phyloP scores from a whole-genome alignment of 345 rosid genomes.

The Clarkia xantiana region DNA sequence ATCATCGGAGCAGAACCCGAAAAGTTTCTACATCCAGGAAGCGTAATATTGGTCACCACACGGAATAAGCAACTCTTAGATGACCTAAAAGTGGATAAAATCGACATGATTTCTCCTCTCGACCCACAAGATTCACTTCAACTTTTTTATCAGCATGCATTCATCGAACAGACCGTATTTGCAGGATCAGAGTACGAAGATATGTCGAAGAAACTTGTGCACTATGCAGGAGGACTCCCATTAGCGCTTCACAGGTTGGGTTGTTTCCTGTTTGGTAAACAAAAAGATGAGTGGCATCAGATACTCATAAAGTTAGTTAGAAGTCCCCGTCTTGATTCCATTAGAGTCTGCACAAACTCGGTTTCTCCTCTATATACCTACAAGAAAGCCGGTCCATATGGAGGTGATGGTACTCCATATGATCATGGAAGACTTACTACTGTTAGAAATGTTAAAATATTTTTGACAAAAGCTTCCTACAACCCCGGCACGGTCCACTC shows the following conservation, averaged over 20 bases:
- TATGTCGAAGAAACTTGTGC: not conserved
- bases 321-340: not conserved
- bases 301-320: conserved; percentile 4
- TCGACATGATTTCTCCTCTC: not conserved
- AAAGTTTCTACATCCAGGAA: not conserved
- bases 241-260: not conserved
- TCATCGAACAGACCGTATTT: not conserved
- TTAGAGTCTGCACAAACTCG: not conserved
- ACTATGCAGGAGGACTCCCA: not conserved
- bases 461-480: too few species aligned
- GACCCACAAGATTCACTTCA: not conserved
- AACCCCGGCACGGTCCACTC: too few species aligned
- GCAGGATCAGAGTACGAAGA: not conserved
- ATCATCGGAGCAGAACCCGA: not conserved
- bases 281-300: not conserved
- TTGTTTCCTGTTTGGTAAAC: not conserved
- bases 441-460: not conserved
- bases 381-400: not conserved
- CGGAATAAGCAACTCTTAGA: not conserved
- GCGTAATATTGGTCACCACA: conserved; percentile 1
- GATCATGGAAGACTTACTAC: not conserved
- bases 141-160: conserved; percentile 3
- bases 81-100: not conserved
- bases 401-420: not conserved
- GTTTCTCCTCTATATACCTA: not conserved